Conservation (phyloP, 805 yeast genomes). For the Ogataea dorogensis region DNA sequence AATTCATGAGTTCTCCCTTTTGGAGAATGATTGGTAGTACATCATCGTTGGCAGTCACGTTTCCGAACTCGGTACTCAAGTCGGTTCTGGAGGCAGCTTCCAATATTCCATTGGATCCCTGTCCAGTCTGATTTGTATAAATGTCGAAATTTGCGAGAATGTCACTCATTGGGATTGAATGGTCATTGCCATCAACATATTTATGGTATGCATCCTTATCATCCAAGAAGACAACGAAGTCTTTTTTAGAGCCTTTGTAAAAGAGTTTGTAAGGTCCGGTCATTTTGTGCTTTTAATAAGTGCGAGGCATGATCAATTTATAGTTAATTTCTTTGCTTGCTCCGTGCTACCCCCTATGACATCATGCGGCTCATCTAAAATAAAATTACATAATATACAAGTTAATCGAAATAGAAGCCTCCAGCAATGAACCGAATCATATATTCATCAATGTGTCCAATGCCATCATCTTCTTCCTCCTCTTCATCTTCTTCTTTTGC, state of each 20-base stretch:
- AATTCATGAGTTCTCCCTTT: conserved; percentile 54
- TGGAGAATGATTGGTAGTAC: conserved; percentile 56
- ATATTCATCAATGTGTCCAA: conserved; percentile 91
- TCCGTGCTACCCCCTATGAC: conserved; percentile 8
- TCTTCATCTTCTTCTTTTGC: conserved; percentile 29
- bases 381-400: conserved; percentile 21
- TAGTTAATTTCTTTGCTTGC: conserved; percentile 36
- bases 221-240: conserved; percentile 65
- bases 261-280: conserved; percentile 47
- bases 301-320: conserved; percentile 1
- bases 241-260: conserved; percentile 62
- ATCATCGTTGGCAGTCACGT: conserved; percentile 47
- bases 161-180: conserved; percentile 53
- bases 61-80: conserved; percentile 68
- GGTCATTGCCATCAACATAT: conserved; percentile 50
- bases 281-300: conserved; percentile 2
- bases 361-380: conserved; percentile 10
- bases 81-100: conserved; percentile 70
- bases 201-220: conserved; percentile 47
- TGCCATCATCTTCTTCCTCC: conserved; percentile 57
- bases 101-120: conserved; percentile 68
- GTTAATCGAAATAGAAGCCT: conserved; percentile 59
- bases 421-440: conserved; percentile 89
- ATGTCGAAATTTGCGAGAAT: conserved; percentile 65
- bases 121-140: conserved; percentile 56